Evolutionary conservation across 2,329 filamentous ascomycete species (phyloP).

Genomic region (Aspergillus ochraceus): DNA sequence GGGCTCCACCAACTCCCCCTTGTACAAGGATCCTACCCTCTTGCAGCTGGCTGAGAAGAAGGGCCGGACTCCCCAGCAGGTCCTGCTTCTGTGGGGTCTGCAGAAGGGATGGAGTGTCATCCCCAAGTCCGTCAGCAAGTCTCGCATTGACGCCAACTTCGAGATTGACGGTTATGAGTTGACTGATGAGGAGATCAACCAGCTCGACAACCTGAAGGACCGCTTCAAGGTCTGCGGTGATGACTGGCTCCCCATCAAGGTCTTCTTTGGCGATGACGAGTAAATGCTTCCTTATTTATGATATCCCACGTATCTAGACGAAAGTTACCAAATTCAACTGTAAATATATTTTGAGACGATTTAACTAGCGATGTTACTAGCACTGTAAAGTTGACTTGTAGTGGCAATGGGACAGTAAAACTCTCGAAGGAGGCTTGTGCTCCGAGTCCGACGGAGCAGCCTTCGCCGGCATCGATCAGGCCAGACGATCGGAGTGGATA

Average conservation of each 20-base stretch:
- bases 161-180: slow-evolving; percentile 73
- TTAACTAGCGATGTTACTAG: background rate
- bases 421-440: too few relatives aligned
- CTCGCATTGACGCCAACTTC: slow-evolving; percentile 74
- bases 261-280: slow-evolving; percentile 83
- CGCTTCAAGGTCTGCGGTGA: slow-evolving; percentile 83
- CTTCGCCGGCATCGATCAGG: too few relatives aligned
- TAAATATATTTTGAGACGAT: background rate
- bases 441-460: too few relatives aligned
- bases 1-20: slow-evolving; percentile 54
- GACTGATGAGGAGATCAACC: slow-evolving; percentile 68
- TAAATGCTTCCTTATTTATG: slow-evolving; percentile 42
- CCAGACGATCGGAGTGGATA: background rate
- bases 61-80: slow-evolving; percentile 55
- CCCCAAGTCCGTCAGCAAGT: slow-evolving; percentile 76
- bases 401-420: too few relatives aligned
- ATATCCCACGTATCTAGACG: slow-evolving; percentile 20
- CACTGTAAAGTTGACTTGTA: too few relatives aligned
- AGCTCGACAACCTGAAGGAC: slow-evolving; percentile 67
- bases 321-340: slow-evolving; percentile 11
- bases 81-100: slow-evolving; percentile 70
- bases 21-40: slow-evolving; percentile 56
- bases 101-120: slow-evolving; percentile 81
- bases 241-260: slow-evolving; percentile 68
- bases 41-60: slow-evolving; percentile 56